Conservation (phyloP, 176 grass and related monocot genomes). For the Oropetium thomaeum region DNA sequence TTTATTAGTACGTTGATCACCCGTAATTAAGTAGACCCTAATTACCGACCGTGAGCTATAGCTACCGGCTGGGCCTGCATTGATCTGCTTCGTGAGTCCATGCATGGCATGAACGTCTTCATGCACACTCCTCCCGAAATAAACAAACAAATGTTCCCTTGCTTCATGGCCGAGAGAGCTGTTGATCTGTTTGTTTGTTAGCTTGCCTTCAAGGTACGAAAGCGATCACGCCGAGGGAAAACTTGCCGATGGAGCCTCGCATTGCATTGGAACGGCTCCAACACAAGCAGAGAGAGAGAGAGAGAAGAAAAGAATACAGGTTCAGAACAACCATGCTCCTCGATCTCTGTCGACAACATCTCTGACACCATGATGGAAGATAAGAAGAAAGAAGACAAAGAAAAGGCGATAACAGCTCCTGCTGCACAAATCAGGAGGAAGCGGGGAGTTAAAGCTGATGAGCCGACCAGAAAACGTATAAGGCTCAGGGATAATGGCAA, state of each 20-base stretch:
- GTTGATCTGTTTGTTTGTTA: slow-evolving; percentile 15
- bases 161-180: neutral
- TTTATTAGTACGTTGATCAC: neutral
- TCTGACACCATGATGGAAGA: too few relatives aligned
- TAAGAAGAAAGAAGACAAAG: too few relatives aligned
- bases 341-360: too few relatives aligned
- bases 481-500: too few relatives aligned
- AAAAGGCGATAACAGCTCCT: too few relatives aligned
- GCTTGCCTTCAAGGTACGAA: slow-evolving; percentile 43
- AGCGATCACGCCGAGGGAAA: neutral
- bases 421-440: too few relatives aligned
- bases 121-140: neutral
- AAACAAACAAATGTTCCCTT: neutral
- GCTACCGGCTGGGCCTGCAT: neutral
- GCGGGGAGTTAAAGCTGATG: too few relatives aligned
- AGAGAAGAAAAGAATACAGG: too few relatives aligned
- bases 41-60: neutral
- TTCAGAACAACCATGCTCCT: too few relatives aligned
- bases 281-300: neutral
- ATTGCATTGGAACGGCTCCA: slow-evolving; percentile 22
- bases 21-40: too few relatives aligned
- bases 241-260: slow-evolving; percentile 5
- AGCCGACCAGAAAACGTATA: too few relatives aligned
- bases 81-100: neutral
- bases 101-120: slow-evolving; percentile 16